A percentile compares a stretch with the other conserved stretches of the same genome.
phyloP scores from a whole-genome alignment of 1,284 basidiomycete genomes.

The Melampsora medusae region DNA sequence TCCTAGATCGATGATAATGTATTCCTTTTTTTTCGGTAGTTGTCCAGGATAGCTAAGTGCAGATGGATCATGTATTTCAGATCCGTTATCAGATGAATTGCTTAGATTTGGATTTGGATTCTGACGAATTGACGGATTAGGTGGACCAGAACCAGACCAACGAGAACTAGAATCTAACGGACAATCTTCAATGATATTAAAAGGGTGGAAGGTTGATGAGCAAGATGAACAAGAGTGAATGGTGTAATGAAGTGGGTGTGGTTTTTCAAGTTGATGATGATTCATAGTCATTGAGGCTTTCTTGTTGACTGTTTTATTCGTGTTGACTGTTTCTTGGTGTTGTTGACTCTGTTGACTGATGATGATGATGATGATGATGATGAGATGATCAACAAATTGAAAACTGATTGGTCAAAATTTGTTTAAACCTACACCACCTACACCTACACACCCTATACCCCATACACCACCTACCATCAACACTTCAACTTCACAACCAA shows the following conservation, averaged over 20 bases:
- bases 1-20: conserved; percentile 42
- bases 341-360: too few relatives aligned
- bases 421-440: too few relatives aligned
- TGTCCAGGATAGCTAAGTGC: conserved; percentile 16
- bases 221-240: conserved; percentile 42
- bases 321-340: too few relatives aligned
- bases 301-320: too few relatives aligned
- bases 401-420: too few relatives aligned
- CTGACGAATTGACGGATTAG: not conserved
- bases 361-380: too few relatives aligned
- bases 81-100: not conserved
- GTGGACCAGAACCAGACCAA: conserved; percentile 38
- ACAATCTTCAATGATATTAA: conserved; percentile 27
- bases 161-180: conserved; percentile 34
- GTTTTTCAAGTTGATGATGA: conserved; percentile 8
- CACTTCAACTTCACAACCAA: too few relatives aligned
- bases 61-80: not conserved
- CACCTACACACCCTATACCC: too few relatives aligned
- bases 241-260: conserved; percentile 31
- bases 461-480: too few relatives aligned
- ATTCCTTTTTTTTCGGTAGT: conserved; percentile 27
- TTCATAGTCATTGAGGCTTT: too few relatives aligned
- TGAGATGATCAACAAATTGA: too few relatives aligned
- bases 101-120: not conserved
- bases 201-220: conserved; percentile 34